These are phyloP conservation scores for Glutinoglossum americanum DNA, from an alignment of 495 filamentous ascomycete genomes.

Conservation along the genomic window DNA sequence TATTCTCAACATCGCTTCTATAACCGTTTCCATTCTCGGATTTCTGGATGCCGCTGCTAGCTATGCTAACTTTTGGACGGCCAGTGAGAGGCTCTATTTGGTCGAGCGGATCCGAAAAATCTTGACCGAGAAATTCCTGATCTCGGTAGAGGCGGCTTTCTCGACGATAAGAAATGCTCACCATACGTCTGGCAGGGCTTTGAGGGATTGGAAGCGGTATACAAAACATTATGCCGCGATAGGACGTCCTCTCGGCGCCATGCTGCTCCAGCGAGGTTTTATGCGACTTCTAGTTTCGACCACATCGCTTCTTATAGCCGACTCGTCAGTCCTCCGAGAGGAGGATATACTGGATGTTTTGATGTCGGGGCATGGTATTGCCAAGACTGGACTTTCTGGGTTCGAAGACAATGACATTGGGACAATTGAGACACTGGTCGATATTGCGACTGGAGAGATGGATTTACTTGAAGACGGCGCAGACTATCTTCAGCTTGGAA, in stretches of 20 bases:
- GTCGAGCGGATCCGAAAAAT: constrained; percentile 46
- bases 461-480: constrained; percentile 67
- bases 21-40: constrained; percentile 63
- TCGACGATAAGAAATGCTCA: constrained; percentile 55
- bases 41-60: constrained; percentile 65
- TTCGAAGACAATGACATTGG: neutral
- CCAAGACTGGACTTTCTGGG: constrained; percentile 8
- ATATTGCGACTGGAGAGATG: constrained; percentile 62
- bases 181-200: constrained; percentile 21
- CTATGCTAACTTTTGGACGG: constrained; percentile 57
- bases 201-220: constrained; percentile 64
- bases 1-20: constrained; percentile 42
- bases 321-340: constrained; percentile 32
- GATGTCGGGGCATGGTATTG: constrained; percentile 23
- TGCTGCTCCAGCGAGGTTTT: constrained; percentile 70
- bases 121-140: constrained; percentile 61
- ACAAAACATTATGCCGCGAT: constrained; percentile 58
- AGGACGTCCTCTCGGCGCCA: constrained; percentile 70
- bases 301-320: constrained; percentile 46
- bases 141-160: constrained; percentile 66
- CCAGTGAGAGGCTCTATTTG: constrained; percentile 44
- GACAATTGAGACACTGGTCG: constrained; percentile 25
- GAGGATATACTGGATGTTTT: constrained; percentile 58
- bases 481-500: constrained; percentile 69
- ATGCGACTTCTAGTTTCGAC: constrained; percentile 64